Percentiles rank a stretch among this genome's conserved stretches.
Conservation (phyloP, 148 eudicot genomes). For the Camellia sinensis region DNA sequence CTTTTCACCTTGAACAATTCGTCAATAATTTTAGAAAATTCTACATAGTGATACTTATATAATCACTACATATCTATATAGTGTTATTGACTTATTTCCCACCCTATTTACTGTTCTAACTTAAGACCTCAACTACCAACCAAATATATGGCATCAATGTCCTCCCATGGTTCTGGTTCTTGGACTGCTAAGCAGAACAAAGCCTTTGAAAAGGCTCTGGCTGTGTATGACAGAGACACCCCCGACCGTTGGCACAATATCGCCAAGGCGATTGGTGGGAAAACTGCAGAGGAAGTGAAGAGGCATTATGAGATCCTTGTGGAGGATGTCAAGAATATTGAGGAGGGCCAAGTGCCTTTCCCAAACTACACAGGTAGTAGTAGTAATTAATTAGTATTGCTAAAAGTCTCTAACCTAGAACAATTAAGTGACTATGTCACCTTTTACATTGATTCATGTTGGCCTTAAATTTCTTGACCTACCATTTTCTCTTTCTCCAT, state of each 20-base stretch:
- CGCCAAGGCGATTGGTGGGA: conserved; percentile 45
- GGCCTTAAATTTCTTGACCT: background rate
- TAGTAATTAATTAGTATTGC: background rate
- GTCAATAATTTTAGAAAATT: background rate
- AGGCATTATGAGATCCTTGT: conserved; percentile 45
- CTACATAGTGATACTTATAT: background rate
- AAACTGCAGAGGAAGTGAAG: conserved; percentile 51
- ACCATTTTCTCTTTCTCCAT: background rate
- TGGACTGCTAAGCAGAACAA: conserved; percentile 53
- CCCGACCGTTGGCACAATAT: conserved; percentile 45
- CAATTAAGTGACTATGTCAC: background rate
- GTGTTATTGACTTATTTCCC: background rate
- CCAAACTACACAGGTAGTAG: conserved; percentile 35
- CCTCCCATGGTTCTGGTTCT: conserved; percentile 30
- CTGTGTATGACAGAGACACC: conserved; percentile 47
- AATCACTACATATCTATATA: background rate
- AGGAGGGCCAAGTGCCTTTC: conserved; percentile 44
- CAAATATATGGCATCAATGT: conserved; percentile 38
- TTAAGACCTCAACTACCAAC: background rate
- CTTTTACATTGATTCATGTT: background rate
- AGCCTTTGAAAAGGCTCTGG: conserved; percentile 49
- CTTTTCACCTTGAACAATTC: background rate
- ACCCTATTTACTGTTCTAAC: background rate
- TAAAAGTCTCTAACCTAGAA: background rate
- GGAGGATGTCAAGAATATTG: conserved; percentile 42